Percentiles rank a stretch among this genome's conserved stretches.
These are phyloP conservation scores for Trapa bicornis DNA, from an alignment of 345 rosid species.

Conservation along the genomic window DNA sequence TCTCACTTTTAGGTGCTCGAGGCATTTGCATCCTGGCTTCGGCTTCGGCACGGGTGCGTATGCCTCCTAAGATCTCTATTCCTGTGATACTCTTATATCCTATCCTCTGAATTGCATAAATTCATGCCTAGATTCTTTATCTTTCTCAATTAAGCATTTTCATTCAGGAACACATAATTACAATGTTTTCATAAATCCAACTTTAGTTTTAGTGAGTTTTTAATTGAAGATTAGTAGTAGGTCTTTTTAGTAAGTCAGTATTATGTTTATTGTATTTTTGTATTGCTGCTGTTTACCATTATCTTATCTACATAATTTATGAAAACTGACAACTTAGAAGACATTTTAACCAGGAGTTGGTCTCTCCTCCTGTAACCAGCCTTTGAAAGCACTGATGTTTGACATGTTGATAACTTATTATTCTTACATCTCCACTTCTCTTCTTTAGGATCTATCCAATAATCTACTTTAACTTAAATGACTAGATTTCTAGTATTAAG, in stretches of 20 bases:
- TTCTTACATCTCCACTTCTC: not conserved
- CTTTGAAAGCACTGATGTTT: not conserved
- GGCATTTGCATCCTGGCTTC: conserved; percentile 98
- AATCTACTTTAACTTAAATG: not conserved
- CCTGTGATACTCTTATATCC: not conserved
- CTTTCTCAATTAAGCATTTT: not conserved
- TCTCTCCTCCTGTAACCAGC: not conserved
- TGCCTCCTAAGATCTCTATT: conserved; percentile 5
- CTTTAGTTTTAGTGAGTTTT: not conserved
- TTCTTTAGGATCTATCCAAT: not conserved
- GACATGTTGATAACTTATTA: not conserved
- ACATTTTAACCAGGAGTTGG: not conserved
- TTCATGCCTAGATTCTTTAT: not conserved
- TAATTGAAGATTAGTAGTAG: too few species aligned
- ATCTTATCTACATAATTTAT: not conserved
- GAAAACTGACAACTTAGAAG: not conserved
- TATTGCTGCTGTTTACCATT: not conserved
- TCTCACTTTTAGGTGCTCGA: conserved; percentile 73
- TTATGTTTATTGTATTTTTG: too few species aligned
- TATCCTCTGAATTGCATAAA: not conserved
- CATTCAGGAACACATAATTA: not conserved
- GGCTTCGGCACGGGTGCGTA: conserved; percentile 73
- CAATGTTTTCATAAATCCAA: not conserved
- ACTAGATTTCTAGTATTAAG: not conserved
- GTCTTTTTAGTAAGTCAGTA: too few species aligned